A percentile compares a stretch with the other conserved stretches of the same genome.
Evolutionary conservation across 2,329 filamentous ascomycete genomes (phyloP).

Genomic region (Penicillium sp.): DNA sequence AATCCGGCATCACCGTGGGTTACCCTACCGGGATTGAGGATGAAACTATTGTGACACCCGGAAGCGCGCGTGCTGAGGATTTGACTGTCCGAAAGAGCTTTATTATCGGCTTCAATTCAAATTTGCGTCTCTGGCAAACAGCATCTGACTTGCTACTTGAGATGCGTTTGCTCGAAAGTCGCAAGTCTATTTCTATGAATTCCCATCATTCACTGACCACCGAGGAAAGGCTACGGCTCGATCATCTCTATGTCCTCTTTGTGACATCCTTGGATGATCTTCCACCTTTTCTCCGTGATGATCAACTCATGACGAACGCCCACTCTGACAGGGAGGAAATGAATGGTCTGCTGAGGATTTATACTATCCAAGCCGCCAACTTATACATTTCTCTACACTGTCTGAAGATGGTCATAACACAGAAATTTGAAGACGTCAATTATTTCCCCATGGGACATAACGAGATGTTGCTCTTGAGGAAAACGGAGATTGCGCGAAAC

Average conservation of each 20-base stretch:
- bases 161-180: slow-evolving; percentile 31
- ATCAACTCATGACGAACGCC: slow-evolving; percentile 18
- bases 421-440: slow-evolving; percentile 33
- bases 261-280: slow-evolving; percentile 51
- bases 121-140: slow-evolving; percentile 50
- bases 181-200: slow-evolving; percentile 10
- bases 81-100: slow-evolving; percentile 34
- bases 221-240: slow-evolving; percentile 42
- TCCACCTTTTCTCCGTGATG: slow-evolving; percentile 44
- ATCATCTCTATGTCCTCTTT: slow-evolving; percentile 48
- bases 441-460: slow-evolving; percentile 20
- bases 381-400: slow-evolving; percentile 46
- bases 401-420: slow-evolving; percentile 49
- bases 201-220: slow-evolving; percentile 15
- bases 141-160: slow-evolving; percentile 51
- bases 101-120: slow-evolving; percentile 52
- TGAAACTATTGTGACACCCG: slow-evolving; percentile 29
- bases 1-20: slow-evolving; percentile 47
- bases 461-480: slow-evolving; percentile 33
- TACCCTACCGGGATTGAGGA: slow-evolving; percentile 32
- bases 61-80: slow-evolving; percentile 11
- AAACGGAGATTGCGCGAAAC: slow-evolving; percentile 54
- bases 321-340: slow-evolving; percentile 15
- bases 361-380: slow-evolving; percentile 50
- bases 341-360: slow-evolving; percentile 28